A percentile compares a stretch with the other conserved stretches of the same genome.
These are phyloP conservation scores for Pichia sp. DNA, from an alignment of 1,139 yeast genomes.

Conservation along the genomic window DNA sequence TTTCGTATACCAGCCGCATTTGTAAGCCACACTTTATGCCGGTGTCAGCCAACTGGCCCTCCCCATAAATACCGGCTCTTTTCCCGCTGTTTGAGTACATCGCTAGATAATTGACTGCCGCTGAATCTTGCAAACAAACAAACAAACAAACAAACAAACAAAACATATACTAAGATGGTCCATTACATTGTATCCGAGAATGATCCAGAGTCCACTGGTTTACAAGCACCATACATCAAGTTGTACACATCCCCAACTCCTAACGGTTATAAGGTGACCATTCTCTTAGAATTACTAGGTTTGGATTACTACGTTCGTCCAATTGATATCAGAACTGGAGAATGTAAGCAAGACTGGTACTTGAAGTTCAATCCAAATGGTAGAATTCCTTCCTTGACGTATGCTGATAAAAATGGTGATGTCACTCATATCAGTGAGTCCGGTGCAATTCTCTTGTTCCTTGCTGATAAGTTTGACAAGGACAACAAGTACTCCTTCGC, in stretches of 20 bases:
- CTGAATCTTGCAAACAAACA: too few species aligned
- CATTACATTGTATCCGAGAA: slow-evolving; percentile 25
- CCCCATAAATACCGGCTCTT: too few species aligned
- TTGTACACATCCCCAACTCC: slow-evolving; percentile 47
- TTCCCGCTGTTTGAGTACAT: too few species aligned
- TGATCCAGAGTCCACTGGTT: slow-evolving; percentile 27
- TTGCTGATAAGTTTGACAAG: slow-evolving; percentile 51
- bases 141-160: too few species aligned
- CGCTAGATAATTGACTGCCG: too few species aligned
- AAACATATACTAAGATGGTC: too few species aligned
- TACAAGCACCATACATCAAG: slow-evolving; percentile 33
- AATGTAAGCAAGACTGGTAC: slow-evolving; percentile 46
- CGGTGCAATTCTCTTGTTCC: slow-evolving; percentile 50
- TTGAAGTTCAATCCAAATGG: slow-evolving; percentile 54
- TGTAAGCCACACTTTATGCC: too few species aligned
- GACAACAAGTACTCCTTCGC: slow-evolving; percentile 43
- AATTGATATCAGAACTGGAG: slow-evolving; percentile 35
- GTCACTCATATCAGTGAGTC: slow-evolving; percentile 40
- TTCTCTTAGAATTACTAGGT: slow-evolving; percentile 41
- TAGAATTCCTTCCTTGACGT: slow-evolving; percentile 50
- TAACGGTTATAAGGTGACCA: slow-evolving; percentile 47
- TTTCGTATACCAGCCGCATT: too few species aligned
- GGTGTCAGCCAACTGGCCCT: too few species aligned
- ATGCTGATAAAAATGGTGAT: slow-evolving; percentile 37
- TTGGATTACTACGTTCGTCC: slow-evolving; percentile 38